A percentile compares a stretch with the other conserved stretches of the same genome.
These are phyloP conservation scores for Tetramitus jugosus DNA, from an alignment of 208 protist genomes.

Conservation along the genomic window DNA sequence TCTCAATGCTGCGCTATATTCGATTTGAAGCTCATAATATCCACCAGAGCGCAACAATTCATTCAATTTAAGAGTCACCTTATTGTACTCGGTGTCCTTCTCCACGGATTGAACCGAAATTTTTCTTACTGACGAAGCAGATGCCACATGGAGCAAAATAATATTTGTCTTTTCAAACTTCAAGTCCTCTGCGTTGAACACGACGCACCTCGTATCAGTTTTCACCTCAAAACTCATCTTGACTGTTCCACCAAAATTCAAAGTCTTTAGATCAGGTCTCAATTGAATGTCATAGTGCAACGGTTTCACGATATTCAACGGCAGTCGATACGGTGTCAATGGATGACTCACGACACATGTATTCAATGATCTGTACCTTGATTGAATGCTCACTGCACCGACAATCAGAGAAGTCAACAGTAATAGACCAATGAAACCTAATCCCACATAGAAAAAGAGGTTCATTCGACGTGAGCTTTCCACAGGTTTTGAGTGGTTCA, in stretches of 20 bases:
- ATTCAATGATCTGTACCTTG: no score
- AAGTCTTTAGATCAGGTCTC: background rate
- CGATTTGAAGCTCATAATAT: background rate
- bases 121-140: background rate
- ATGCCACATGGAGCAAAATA: background rate
- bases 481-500: no score
- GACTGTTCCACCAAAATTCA: background rate
- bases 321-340: conserved; percentile 9
- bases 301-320: background rate
- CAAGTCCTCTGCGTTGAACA: background rate
- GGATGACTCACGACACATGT: no score
- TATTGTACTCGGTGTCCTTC: background rate
- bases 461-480: no score
- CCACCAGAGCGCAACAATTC: background rate
- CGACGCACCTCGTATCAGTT: background rate
- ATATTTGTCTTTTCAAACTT: background rate
- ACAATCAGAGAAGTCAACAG: no score
- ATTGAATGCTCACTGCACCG: no score
- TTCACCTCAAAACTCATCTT: background rate
- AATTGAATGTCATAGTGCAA: conserved; percentile 3
- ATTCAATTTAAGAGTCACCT: background rate
- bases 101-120: background rate
- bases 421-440: no score
- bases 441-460: no score
- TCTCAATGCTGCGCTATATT: background rate